These are phyloP conservation scores for Mortierella antarctica DNA, from an alignment of 192 early-diverging fungal genomes.

Conservation along the genomic window DNA sequence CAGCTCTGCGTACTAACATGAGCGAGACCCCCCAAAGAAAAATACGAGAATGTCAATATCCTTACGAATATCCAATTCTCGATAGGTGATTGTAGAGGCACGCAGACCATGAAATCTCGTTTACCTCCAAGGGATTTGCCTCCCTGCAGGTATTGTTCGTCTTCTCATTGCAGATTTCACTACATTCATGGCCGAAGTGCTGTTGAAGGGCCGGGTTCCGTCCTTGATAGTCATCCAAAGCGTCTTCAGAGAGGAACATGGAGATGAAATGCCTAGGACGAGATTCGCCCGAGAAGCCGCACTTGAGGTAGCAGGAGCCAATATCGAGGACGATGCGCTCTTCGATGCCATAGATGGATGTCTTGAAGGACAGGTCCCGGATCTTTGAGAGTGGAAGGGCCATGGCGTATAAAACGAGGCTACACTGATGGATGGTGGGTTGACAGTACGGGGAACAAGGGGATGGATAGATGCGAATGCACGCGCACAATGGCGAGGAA, in stretches of 20 bases:
- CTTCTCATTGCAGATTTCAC: constrained; percentile 42
- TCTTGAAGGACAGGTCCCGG: constrained; percentile 49
- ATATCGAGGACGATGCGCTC: constrained; percentile 91
- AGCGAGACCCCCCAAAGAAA: neutral
- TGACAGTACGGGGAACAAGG: too few relatives aligned
- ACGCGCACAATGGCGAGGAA: too few relatives aligned
- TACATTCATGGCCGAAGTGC: constrained; percentile 55
- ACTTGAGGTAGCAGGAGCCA: constrained; percentile 83
- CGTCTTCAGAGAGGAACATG: constrained; percentile 61
- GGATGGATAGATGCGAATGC: too few relatives aligned
- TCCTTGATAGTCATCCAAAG: constrained; percentile 47
- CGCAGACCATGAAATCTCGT: constrained; percentile 3
- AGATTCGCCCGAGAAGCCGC: constrained; percentile 88
- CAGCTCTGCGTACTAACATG: constrained; percentile 51
- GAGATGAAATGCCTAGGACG: constrained; percentile 75
- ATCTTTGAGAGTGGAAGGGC: constrained; percentile 45
- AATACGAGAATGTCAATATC: constrained; percentile 9
- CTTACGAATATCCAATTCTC: neutral
- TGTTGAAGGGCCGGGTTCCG: constrained; percentile 53
- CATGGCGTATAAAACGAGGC: neutral
- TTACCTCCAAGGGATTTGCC: constrained; percentile 40
- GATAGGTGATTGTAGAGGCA: neutral
- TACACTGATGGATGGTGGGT: too few relatives aligned
- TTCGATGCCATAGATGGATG: constrained; percentile 80
- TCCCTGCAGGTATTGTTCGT: constrained; percentile 21